Evolutionary conservation across 768 basidiomycete genomes (phyloP), one percentile per base, ranked within the genome.

Genomic region (Phaffia australis): DNA sequence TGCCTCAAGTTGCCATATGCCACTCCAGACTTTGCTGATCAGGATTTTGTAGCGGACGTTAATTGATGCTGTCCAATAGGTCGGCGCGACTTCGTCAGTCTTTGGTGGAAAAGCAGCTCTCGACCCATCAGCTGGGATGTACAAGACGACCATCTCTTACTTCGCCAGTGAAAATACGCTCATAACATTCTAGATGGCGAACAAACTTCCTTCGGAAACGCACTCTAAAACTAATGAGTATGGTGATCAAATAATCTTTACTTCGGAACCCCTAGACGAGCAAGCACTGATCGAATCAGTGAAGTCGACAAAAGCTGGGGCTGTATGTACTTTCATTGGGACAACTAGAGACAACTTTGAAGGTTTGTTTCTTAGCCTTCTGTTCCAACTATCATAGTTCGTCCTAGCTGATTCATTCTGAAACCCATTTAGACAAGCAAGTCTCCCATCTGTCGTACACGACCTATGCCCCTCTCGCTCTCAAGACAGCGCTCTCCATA

Each of bases 281-380:
- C 76, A 82, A 15, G 74, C 75, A 0, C 85, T 88, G 69, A 80
- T 85, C n/a, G 73, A 76, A 16, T 84, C 82, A 15, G 86, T 89
- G 27, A 79, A 80, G 56, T 80, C 85, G 72, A 81, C 84, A 61
- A 75, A 77, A 51, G 85, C 86, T 25, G 89, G 88, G 7, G 89
- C 87, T 46, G 84, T 81, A 15, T 83, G 84, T 14, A 78, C 84
- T 3, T 91, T 93, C 77, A 82, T 90, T 62, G 89, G 89, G 9
- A 89, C 88, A 18, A 93, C 89, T 7, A 83, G 89, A 65, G 86
- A 90, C 74, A 85, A 85, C 0, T 91, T 91, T 78, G 80, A 85
- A 82, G 89, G 89, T 86, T 72, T 57, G 71, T 51, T 56, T 21
- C 3, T 18, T 30, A 4, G 15, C 9, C 52, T 23, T 23, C 5